Conservation (phyloP, 225 moss, liverwort and hornwort species). For the Asterella californica region DNA sequence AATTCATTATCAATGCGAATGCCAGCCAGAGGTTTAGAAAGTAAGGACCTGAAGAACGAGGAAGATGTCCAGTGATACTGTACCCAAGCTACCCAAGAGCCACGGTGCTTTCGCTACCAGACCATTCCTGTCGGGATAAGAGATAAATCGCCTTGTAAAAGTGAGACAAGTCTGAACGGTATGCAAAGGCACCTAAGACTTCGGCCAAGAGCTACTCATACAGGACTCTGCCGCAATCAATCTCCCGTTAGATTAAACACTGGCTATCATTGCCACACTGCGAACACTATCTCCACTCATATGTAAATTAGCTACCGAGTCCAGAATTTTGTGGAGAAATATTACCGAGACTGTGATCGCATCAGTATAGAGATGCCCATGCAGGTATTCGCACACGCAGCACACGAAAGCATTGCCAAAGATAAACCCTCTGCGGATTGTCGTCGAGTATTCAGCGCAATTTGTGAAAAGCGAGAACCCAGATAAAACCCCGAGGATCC, state of each 20-base stretch:
- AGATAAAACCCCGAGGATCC: constrained; percentile 71
- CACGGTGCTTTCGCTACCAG: constrained; percentile 65
- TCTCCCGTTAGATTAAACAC: not conserved
- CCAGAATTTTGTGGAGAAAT: constrained; percentile 1
- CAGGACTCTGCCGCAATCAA: not conserved
- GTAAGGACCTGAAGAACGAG: constrained; percentile 58
- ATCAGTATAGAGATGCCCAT: constrained; percentile 69
- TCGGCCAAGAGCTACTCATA: not conserved
- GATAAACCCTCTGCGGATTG: constrained; percentile 82
- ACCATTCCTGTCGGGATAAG: constrained; percentile 43
- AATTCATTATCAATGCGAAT: not conserved
- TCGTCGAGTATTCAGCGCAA: constrained; percentile 57
- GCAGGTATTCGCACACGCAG: constrained; percentile 59
- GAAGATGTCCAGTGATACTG: constrained; percentile 63
- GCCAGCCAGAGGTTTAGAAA: not conserved
- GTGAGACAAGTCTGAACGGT: not conserved
- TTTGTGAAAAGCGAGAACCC: constrained; percentile 78
- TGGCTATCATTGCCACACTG: not conserved
- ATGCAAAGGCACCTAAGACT: not conserved
- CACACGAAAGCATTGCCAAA: constrained; percentile 69
- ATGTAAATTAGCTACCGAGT: not conserved
- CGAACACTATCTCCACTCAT: not conserved
- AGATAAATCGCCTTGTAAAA: not conserved
- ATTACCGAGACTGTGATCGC: constrained; percentile 61
- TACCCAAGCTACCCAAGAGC: constrained; percentile 81